Conservation (phyloP, 2,329 filamentous ascomycete genomes). For the Venturia aucupariae region DNA sequence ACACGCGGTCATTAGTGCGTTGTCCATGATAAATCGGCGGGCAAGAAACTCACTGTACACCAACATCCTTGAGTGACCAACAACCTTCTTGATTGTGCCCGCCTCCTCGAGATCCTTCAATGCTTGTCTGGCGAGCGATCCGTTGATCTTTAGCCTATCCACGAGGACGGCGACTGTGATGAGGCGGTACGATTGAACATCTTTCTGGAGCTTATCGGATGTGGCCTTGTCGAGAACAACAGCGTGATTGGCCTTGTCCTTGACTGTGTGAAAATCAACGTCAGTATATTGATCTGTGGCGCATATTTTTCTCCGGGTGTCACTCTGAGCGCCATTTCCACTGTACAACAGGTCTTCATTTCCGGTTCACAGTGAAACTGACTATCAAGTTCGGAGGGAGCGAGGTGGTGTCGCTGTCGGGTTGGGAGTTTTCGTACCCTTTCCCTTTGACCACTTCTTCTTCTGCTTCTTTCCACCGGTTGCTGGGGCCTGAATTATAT, state of each 20-base stretch:
- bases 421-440: slow-evolving; percentile 37
- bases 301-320: background rate
- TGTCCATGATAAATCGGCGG: background rate
- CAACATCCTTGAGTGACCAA: slow-evolving; percentile 92
- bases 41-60: slow-evolving; percentile 72
- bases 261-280: slow-evolving; percentile 53
- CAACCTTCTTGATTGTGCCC: slow-evolving; percentile 96
- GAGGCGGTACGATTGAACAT: slow-evolving; percentile 99
- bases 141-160: slow-evolving; percentile 99
- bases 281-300: background rate
- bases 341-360: background rate
- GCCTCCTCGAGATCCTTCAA: slow-evolving; percentile 92
- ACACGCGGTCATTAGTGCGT: background rate
- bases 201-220: slow-evolving; percentile 98
- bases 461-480: slow-evolving; percentile 70
- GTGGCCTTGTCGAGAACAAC: slow-evolving; percentile 98
- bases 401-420: slow-evolving; percentile 16
- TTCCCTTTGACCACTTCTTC: slow-evolving; percentile 69
- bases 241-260: slow-evolving; percentile 99
- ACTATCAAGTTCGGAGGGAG: slow-evolving; percentile 15
- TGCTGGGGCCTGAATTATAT: slow-evolving; percentile 37
- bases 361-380: background rate
- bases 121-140: slow-evolving; percentile 84
- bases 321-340: background rate
- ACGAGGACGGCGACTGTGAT: slow-evolving; percentile 97